Base-by-base conservation (phyloP, 345 rosid genomes). In the Camelina laxa region DNA sequence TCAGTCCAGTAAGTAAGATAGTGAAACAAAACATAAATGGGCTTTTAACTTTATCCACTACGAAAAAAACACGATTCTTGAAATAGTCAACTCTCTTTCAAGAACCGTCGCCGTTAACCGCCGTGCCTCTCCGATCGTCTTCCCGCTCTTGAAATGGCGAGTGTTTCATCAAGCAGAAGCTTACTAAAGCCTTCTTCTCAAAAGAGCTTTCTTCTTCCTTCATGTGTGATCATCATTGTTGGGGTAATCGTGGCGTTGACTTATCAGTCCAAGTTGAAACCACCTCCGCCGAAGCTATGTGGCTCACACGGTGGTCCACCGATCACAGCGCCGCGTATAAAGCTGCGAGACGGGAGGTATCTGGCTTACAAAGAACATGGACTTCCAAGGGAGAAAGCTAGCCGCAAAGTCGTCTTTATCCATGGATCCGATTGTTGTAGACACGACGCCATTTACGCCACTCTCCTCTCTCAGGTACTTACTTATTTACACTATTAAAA, bases 321-420 rank as follows among this genome's bases (percentile, higher is more conserved):
- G 44, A 57, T 88, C 16, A 84, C 87, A n/a, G 82, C 84, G 4
- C 76, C 88, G 7, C 81, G 89, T 49, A 80, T 83, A 62, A 80
- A 78, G 81, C 86, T 88, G 6, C 68, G 82, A 79, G 87, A 86
- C 70, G 87, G 89, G 56, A 87, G 89, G 59, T 16, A 82, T 24
- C 64, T 88, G 30, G 86, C 89, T 24, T 86, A 84, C 74, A 81
- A 76, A 79, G 92, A 88, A 55, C 60, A 77, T 17, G 89, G 92
- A 60, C 69, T 80, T 51, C 80, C 86, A 3, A 86, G 73, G 77
- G 81, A 83, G 6, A 36, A 24, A 17, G 88, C 92, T 77, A 74
- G 39, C 54, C 56, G 56, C 62, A 88, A 80, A 71, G 73, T 86
- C 67, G 39, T 88, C 21, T 84, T 16, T 21, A 60, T 83, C 24